Conservation (phyloP, 768 basidiomycete genomes). For the Termitomyces sp. region DNA sequence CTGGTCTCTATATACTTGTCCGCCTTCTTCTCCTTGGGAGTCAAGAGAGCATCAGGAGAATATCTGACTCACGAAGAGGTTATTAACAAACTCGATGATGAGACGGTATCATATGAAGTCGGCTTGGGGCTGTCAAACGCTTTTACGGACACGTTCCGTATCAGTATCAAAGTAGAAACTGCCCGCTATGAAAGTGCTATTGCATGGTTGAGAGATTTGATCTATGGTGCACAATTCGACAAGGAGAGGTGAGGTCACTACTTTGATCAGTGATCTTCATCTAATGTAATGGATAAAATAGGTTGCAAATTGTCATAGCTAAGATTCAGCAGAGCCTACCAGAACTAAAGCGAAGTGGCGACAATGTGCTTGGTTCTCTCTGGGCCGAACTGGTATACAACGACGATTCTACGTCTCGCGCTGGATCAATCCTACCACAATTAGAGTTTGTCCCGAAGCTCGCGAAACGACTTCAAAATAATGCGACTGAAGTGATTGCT, state of each 20-base stretch:
- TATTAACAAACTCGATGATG: slow-evolving; percentile 82
- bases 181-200: slow-evolving; percentile 76
- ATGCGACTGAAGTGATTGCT: slow-evolving; percentile 65
- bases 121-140: slow-evolving; percentile 55
- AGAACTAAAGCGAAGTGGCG: slow-evolving; percentile 86
- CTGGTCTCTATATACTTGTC: slow-evolving; percentile 74
- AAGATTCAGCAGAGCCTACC: slow-evolving; percentile 90
- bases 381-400: slow-evolving; percentile 63
- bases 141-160: slow-evolving; percentile 72
- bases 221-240: slow-evolving; percentile 73
- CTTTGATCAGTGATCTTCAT: background rate
- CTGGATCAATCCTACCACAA: slow-evolving; percentile 64
- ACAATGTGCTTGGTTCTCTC: slow-evolving; percentile 69
- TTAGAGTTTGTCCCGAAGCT: slow-evolving; percentile 77
- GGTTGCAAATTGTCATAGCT: slow-evolving; percentile 78
- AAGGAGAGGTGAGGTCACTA: slow-evolving; percentile 56
- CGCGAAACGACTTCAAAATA: slow-evolving; percentile 62
- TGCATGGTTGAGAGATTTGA: slow-evolving; percentile 78
- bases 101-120: slow-evolving; percentile 84
- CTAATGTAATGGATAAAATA: slow-evolving; percentile 23
- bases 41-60: slow-evolving; percentile 66
- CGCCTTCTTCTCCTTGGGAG: slow-evolving; percentile 86
- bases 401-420: slow-evolving; percentile 64
- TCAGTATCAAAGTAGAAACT: slow-evolving; percentile 83
- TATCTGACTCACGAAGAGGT: slow-evolving; percentile 83